phyloP scores from a whole-genome alignment of 768 basidiomycete genomes.

The Lyophyllum decastes region DNA sequence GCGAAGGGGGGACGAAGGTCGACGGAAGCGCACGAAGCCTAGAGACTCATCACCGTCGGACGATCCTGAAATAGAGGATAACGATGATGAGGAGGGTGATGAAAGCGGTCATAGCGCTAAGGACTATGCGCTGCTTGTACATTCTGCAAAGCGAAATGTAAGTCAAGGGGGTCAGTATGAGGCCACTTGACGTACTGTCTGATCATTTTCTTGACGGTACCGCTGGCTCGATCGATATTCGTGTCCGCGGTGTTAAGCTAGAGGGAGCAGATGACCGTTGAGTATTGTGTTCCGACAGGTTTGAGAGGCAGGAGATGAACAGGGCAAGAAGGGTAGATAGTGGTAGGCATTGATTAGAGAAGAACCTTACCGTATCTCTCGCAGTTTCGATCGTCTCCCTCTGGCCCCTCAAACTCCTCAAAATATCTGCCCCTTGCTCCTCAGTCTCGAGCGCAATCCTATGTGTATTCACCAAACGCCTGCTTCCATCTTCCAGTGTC shows the following conservation, averaged over 20 bases:
- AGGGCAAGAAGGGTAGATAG: not conserved
- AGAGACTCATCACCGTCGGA: constrained; percentile 12
- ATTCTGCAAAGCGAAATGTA: constrained; percentile 54
- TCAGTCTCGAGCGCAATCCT: constrained; percentile 92
- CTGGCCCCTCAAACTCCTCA: constrained; percentile 78
- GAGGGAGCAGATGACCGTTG: not conserved
- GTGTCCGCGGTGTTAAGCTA: constrained; percentile 82
- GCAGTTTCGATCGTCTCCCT: constrained; percentile 91
- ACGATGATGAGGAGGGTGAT: constrained; percentile 74
- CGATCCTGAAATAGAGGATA: constrained; percentile 66
- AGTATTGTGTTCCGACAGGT: not conserved
- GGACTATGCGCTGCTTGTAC: constrained; percentile 87
- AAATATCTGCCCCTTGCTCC: constrained; percentile 85
- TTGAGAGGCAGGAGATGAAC: not conserved
- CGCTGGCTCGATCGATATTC: constrained; percentile 83
- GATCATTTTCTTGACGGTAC: constrained; percentile 92
- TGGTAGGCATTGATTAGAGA: not conserved
- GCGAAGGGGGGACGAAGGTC: not conserved
- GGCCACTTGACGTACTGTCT: constrained; percentile 60
- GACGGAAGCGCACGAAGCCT: too few relatives aligned
- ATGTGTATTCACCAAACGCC: constrained; percentile 77
- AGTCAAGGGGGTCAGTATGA: not conserved
- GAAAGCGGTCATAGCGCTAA: constrained; percentile 73
- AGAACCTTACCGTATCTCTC: constrained; percentile 67
- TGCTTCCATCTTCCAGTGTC: constrained; percentile 70